Evolutionary conservation across 371 early-diverging fungal genomes (phyloP), one percentile per base, ranked within the genome.

Genomic region (Lichtheimia ornata): DNA sequence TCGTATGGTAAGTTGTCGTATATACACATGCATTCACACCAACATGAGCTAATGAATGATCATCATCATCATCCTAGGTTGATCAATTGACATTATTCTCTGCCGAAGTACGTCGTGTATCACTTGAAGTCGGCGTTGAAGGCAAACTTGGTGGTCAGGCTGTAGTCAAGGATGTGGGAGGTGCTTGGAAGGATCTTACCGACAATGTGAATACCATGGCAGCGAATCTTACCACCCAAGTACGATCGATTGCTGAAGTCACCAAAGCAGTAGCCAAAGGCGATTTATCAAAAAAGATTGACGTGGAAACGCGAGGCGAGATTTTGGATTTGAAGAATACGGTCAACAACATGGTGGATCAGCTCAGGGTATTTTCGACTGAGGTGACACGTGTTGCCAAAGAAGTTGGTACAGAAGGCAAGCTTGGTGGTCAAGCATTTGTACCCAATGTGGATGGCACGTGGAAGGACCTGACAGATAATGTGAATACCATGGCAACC

Each of bases 311-410:
- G 1, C 74, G 77, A 17, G 88, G 88, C n/a, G 88, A 89, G 68
- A 87, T 87, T 78, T 77, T 85, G 40, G 66, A 65, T 52, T 77
- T 89, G 51, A 87, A 88, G 67, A 81, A 84, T 47, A 85, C 85
- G 62, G 87, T 88, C 51, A 86, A 88, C 65, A 78, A 85, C 58
- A 88, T 88, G 64, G 64, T 64, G 17, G 77, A 75, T 18, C 83
- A 77, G 50, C 61, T 82, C 0, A 49, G 62, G 15, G 69, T 64
- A 11, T 77, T 82, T 66, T 70, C 76, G 2, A 43, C 70, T 6
- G 82, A 82, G 56, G 77, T 82, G 4, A 68, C 74, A 0, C 70
- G 79, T 11, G 79, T 83, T 0, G 71, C 77, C 12, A 59, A 52
- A 24, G 72, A 71, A 55, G 86, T 84, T 45, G 86, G 84, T 9